Evolutionary conservation across 108 stramenopile genomes (phyloP).

Genomic region (Nitzschia palea): DNA sequence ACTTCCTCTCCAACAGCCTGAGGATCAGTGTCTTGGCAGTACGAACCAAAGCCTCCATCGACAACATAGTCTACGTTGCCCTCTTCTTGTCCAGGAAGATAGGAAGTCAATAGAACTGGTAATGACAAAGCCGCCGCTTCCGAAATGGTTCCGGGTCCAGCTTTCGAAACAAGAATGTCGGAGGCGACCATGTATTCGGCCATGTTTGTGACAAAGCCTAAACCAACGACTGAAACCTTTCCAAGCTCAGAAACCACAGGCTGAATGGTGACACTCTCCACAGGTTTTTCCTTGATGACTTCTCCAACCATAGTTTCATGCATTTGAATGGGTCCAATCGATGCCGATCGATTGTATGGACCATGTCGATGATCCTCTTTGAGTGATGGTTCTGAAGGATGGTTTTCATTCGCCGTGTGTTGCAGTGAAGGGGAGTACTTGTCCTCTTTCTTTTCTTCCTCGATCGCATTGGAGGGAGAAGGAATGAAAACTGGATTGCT

Average conservation of each 20-base stretch:
- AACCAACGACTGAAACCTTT: constrained; percentile 65
- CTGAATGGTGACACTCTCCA: too few relatives aligned
- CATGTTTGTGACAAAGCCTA: constrained; percentile 94
- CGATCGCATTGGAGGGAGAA: constrained; percentile 20
- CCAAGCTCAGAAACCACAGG: too few relatives aligned
- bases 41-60: constrained; percentile 77
- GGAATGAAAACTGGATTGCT: constrained; percentile 34
- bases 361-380: neutral
- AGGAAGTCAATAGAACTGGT: constrained; percentile 92
- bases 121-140: constrained; percentile 94
- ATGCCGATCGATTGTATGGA: neutral
- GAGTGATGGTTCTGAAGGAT: neutral
- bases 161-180: constrained; percentile 93
- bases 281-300: too few relatives aligned
- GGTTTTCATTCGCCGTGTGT: too few relatives aligned
- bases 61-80: constrained; percentile 89
- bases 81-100: constrained; percentile 86
- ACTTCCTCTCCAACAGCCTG: constrained; percentile 73
- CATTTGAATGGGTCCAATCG: constrained; percentile 7
- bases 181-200: constrained; percentile 97
- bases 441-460: constrained; percentile 29
- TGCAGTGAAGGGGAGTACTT: neutral
- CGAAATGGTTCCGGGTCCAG: constrained; percentile 98
- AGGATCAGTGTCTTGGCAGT: constrained; percentile 70
- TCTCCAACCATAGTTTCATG: too few relatives aligned